These are phyloP conservation scores for Scytalidium lignicola DNA, from an alignment of 2,329 filamentous ascomycete species.

Conservation along the genomic window DNA sequence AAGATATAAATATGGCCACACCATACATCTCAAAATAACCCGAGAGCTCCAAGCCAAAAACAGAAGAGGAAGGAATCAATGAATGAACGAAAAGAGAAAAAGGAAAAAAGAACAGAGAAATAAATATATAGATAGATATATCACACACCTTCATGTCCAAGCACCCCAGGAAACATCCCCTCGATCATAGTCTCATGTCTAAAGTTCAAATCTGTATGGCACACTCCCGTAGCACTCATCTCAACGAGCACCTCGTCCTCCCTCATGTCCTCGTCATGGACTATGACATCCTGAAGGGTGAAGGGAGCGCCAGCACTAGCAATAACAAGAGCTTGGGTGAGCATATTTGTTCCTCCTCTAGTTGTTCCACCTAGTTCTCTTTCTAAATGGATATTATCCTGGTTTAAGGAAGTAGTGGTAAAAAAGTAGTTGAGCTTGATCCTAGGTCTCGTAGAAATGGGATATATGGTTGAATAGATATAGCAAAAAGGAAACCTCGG, in stretches of 20 bases:
- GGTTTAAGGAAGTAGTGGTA: too few species aligned
- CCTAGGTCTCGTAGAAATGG: too few species aligned
- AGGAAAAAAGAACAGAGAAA: background rate
- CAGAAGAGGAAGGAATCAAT: background rate
- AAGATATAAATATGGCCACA: too few species aligned
- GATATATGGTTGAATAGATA: too few species aligned
- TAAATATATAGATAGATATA: too few species aligned
- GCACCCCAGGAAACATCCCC: slow-evolving; percentile 21
- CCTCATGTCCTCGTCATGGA: slow-evolving; percentile 9
- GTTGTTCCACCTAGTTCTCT: background rate
- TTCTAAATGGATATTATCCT: too few species aligned
- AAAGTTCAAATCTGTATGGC: slow-evolving; percentile 20
- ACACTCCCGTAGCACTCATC: slow-evolving; percentile 31
- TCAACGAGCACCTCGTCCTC: slow-evolving; percentile 29
- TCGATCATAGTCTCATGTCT: slow-evolving; percentile 8
- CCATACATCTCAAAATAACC: too few species aligned
- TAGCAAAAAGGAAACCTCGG: too few species aligned
- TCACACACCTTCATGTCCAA: slow-evolving; percentile 27
- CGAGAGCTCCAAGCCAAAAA: too few species aligned
- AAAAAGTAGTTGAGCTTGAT: too few species aligned
- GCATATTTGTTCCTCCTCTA: slow-evolving; percentile 5
- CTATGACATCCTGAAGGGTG: slow-evolving; percentile 21
- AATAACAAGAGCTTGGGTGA: slow-evolving; percentile 12
- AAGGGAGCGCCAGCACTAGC: slow-evolving; percentile 12
- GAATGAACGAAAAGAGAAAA: background rate